phyloP scores from a whole-genome alignment of 768 basidiomycete genomes.

The Mycena sanguinolenta region DNA sequence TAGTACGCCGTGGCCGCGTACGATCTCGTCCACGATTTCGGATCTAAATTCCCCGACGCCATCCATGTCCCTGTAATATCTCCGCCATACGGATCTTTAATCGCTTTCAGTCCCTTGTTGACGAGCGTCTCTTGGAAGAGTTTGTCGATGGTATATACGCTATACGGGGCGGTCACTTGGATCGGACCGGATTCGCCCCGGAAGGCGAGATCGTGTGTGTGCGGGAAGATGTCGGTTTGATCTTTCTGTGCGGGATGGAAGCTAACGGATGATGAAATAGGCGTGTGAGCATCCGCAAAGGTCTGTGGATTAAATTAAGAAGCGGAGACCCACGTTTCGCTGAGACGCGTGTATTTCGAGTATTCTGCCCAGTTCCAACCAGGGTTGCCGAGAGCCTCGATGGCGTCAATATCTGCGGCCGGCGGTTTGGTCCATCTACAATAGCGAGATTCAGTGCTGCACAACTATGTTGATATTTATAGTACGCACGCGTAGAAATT shows the following conservation, averaged over 20 bases:
- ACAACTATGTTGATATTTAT: conserved; percentile 44
- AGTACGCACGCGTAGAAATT: conserved; percentile 51
- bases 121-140: conserved; percentile 43
- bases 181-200: conserved; percentile 47
- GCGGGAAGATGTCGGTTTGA: conserved; percentile 43
- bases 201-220: conserved; percentile 41
- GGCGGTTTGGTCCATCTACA: conserved; percentile 47
- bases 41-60: conserved; percentile 43
- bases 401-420: conserved; percentile 46
- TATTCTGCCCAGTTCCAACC: conserved; percentile 68
- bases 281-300: not conserved
- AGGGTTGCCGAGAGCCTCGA: conserved; percentile 63
- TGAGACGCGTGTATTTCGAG: conserved; percentile 51
- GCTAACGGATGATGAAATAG: conserved; percentile 27
- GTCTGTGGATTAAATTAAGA: no score
- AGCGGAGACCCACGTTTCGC: conserved; percentile 48
- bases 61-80: conserved; percentile 38
- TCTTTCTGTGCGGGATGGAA: conserved; percentile 45
- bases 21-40: conserved; percentile 42
- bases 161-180: conserved; percentile 43
- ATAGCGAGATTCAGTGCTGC: conserved; percentile 13
- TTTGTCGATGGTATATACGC: conserved; percentile 42
- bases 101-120: conserved; percentile 42
- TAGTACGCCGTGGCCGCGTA: conserved; percentile 47
- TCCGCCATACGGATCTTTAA: conserved; percentile 47